Percentiles rank a stretch among this genome's conserved stretches.
phyloP scores from a whole-genome alignment of 2,329 filamentous ascomycete species.

The Diaporthe citrichinensis region DNA sequence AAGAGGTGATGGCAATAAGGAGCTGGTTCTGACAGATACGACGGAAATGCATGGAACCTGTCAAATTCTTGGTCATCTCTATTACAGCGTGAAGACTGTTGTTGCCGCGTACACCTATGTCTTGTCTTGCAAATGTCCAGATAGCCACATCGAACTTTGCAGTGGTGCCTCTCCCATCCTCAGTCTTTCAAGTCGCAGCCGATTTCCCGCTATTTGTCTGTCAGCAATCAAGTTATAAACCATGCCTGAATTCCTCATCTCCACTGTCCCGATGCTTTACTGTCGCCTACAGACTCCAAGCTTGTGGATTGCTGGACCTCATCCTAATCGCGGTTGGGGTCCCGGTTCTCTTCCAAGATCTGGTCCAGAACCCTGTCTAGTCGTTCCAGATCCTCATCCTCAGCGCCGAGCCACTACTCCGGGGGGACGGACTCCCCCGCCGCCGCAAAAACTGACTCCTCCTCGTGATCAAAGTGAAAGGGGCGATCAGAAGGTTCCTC shows the following conservation, averaged over 20 bases:
- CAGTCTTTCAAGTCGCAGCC: neutral
- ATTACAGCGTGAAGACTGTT: constrained; percentile 6
- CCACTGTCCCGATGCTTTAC: neutral
- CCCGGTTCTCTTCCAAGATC: neutral
- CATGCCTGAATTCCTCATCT: neutral
- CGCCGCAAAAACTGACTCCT: neutral
- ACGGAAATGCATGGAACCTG: neutral
- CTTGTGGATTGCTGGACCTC: neutral
- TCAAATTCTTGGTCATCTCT: neutral
- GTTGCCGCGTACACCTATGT: neutral
- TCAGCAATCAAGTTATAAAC: neutral
- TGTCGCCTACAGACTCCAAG: neutral
- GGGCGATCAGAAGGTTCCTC: constrained; percentile 9
- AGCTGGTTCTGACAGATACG: neutral
- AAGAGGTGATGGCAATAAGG: neutral
- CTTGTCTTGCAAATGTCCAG: constrained; percentile 12
- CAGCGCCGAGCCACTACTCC: neutral
- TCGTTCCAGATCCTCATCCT: neutral
- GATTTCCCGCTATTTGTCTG: neutral
- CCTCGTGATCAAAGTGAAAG: neutral
- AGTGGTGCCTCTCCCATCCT: neutral
- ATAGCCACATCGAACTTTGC: neutral
- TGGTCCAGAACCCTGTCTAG: constrained; percentile 3
- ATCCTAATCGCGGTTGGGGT: neutral
- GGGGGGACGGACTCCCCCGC: neutral